Base-by-base conservation (phyloP, 345 rosid genomes). In the Brassica rapa region DNA sequence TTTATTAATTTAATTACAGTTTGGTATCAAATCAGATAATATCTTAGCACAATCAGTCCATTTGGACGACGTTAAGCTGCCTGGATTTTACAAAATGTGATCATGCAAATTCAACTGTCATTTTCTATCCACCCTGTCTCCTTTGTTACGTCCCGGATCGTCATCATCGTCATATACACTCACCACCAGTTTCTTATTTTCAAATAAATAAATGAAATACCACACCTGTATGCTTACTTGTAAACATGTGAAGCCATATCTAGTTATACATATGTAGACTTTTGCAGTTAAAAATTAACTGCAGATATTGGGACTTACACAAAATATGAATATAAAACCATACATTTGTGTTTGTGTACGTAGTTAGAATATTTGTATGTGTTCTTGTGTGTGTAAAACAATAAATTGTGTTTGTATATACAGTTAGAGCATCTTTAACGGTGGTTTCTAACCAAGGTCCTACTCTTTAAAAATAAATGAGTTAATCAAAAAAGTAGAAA, bases 101-200 rank as follows among this genome's bases (percentile, higher is more conserved):
- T 78, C 77, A 78, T 72, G 77, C 77, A 72, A 59, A 59, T 66
- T 29, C 63, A 72, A 66, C 56, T 32, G 41, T 71, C 77, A 12
- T n/a, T 78, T 59, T 72, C 53, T 21, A 72, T 65, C 68, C 81
- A 72, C 77, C 2, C 2, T 78, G 68, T 71, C 77, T 55, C 33
- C 35, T 71, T 41, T 64, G 53, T 43, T 67, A 71, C 77, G 81
- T 30, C 70, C 72, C 29, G 46, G 6, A 27, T 70, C 46, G 70
- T 27, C 75, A 51, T 77, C 51, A 1, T 7, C 55, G 60, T 30
- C 4, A 57, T 9, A 1, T 11, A 1, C 1, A 30, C 27, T 72
- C n/a, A 21, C 4, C 11, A 24, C 8, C 51, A 51, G 46, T 39
- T 39, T 63, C 23, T 9, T 25, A 14, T 46, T 62, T 77, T 6